These are phyloP conservation scores for Verticillium dahliae DNA, from an alignment of 2,329 filamentous ascomycete genomes.

Conservation along the genomic window DNA sequence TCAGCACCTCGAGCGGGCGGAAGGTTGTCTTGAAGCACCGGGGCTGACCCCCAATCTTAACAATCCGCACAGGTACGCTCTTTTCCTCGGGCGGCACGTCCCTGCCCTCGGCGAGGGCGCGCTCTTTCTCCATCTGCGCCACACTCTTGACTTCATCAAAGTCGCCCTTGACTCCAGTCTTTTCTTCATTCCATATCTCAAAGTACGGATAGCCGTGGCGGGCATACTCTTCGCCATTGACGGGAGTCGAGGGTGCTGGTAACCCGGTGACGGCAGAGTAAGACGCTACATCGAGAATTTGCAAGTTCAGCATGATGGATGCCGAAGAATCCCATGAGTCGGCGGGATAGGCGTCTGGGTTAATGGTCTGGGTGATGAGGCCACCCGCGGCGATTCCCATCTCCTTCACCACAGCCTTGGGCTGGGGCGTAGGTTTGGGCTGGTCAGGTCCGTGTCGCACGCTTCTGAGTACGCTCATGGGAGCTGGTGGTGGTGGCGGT, in stretches of 20 bases:
- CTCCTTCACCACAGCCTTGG: constrained; percentile 5
- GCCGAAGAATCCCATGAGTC: constrained; percentile 21
- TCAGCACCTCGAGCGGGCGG: constrained; percentile 6
- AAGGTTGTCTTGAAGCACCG: constrained; percentile 9
- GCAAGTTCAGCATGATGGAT: constrained; percentile 26
- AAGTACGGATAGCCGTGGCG: constrained; percentile 28
- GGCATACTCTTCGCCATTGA: constrained; percentile 25
- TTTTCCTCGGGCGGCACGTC: constrained; percentile 4
- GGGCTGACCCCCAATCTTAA: constrained; percentile 1
- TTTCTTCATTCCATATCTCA: constrained; percentile 14
- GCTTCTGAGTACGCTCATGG: too few relatives aligned
- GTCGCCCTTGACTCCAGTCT: constrained; percentile 11
- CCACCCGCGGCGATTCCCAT: constrained; percentile 33
- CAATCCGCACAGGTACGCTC: constrained; percentile 5
- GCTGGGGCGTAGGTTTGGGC: too few relatives aligned
- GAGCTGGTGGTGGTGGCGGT: too few relatives aligned
- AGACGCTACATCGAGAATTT: constrained; percentile 27
- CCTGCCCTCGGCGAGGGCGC: constrained; percentile 6
- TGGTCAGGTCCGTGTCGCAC: too few relatives aligned
- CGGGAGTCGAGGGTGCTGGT: constrained; percentile 22
- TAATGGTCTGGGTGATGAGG: constrained; percentile 30
- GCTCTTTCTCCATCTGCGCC: constrained; percentile 10
- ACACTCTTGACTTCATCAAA: constrained; percentile 13
- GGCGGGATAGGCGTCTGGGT: constrained; percentile 17
- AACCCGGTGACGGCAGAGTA: constrained; percentile 28